Base-by-base conservation (phyloP, 352 stramenopile species). In the Plasmopara viticola region DNA sequence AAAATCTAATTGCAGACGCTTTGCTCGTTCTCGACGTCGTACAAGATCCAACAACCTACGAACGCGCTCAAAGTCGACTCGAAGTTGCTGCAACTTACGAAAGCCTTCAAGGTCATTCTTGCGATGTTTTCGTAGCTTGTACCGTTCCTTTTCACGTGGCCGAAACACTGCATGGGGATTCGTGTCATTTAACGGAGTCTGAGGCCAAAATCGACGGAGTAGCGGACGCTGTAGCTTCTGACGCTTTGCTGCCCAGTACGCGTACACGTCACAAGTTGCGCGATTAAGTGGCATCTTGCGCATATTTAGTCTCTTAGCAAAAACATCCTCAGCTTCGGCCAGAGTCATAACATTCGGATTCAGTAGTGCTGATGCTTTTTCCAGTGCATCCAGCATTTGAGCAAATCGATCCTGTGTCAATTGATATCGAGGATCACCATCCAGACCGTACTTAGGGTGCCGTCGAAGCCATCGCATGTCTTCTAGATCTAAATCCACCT, bases 161-260 rank as follows among this genome's bases (percentile, higher is more conserved):
- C 96, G 90, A 68, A 99, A 99, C n/a, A 98, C 95, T 46, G 95
- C 64, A 61, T 98, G 95, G 29, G 97, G 97, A 72, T 99, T 98
- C n/a, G 93, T 97, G 72, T 99, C 96, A 48, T 98, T 98, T 0
- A 92, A 68, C 6, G 90, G 80, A 9, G 97, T 99, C 43, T 96
- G 80, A 5, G 96, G 96, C 95, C 96, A 99, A 63, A 93, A 98
- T 17, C 94, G 83, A 35, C 95, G 86, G 20, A 99, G 53, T 33
- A 99, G 57, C 40, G 96, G 94, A 31, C 97, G 90, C 55, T 90
- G 89, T 18, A 98, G 65, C 49, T 84, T 77, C 54, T 83, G 80
- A 4, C 96, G 90, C 68, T 98, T 98, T 18, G 84, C 60, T 6
- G 96, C 81, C 97, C 97, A 99, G 68, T 98, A 98, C 48, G 84